Conservation (phyloP, 139 green algal species). For the Chlorella sp. region DNA sequence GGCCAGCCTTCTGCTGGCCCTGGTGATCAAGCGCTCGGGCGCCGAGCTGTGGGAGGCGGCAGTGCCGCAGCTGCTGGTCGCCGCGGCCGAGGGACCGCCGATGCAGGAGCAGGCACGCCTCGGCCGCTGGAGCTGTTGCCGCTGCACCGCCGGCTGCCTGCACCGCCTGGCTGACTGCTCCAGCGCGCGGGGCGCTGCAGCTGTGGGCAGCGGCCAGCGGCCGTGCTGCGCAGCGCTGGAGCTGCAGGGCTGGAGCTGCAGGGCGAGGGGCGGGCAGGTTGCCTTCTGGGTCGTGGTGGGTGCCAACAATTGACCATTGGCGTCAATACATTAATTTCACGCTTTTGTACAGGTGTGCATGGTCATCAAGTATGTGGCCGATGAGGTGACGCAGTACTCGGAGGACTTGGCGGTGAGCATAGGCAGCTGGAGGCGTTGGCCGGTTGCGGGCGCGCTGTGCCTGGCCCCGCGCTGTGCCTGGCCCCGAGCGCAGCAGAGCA, state of each 20-base stretch:
- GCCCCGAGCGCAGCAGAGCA: no score
- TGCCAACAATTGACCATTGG: no score
- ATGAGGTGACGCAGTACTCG: constrained; percentile 71
- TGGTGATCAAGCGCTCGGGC: constrained; percentile 70
- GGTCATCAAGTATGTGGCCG: constrained; percentile 74
- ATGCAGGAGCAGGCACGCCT: constrained; percentile 45
- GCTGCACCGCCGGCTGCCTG: no score
- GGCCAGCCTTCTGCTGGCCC: constrained; percentile 70
- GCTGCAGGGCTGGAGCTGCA: no score
- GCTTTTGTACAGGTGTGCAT: constrained; percentile 56
- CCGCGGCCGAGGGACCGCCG: constrained; percentile 44
- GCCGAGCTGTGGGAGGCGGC: constrained; percentile 49
- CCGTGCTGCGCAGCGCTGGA: no score
- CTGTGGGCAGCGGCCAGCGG: no score
- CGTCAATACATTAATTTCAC: no score
- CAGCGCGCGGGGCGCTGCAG: no score
- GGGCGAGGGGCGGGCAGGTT: no score
- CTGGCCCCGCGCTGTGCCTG: background rate
- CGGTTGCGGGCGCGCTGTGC: background rate
- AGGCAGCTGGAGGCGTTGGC: background rate
- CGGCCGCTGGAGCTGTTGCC: no score
- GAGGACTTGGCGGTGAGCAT: constrained; percentile 37
- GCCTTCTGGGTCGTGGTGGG: no score
- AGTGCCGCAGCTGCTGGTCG: constrained; percentile 67
- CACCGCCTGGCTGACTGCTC: no score